phyloP scores from a whole-genome alignment of 768 basidiomycete genomes.

The Kwoniella dendrophila region DNA sequence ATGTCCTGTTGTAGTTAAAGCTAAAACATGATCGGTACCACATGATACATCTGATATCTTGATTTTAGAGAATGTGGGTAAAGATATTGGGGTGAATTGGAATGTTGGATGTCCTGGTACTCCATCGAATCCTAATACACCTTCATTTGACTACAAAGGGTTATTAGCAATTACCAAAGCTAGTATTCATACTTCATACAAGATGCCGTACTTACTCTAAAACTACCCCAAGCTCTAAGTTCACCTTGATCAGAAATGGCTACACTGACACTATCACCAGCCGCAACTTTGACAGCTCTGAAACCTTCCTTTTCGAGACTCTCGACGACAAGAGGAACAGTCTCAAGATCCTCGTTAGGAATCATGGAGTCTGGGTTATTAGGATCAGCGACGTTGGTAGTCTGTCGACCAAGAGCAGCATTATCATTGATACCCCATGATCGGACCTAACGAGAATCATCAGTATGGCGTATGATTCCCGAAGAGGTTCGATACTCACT shows the following conservation, averaged over 20 bases:
- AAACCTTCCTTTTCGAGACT: slow-evolving; percentile 75
- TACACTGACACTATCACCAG: slow-evolving; percentile 85
- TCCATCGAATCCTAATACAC: slow-evolving; percentile 54
- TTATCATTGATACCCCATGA: slow-evolving; percentile 70
- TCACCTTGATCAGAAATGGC: slow-evolving; percentile 79
- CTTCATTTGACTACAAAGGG: slow-evolving; percentile 53
- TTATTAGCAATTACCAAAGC: slow-evolving; percentile 14
- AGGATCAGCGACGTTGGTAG: slow-evolving; percentile 61
- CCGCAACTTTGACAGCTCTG: slow-evolving; percentile 76
- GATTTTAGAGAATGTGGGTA: slow-evolving; percentile 52
- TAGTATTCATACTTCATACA: neutral
- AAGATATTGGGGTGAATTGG: slow-evolving; percentile 57
- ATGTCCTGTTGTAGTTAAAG: slow-evolving; percentile 82
- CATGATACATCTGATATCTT: slow-evolving; percentile 70
- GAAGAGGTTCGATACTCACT: slow-evolving; percentile 62
- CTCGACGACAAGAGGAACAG: slow-evolving; percentile 57
- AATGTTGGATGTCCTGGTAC: slow-evolving; percentile 45
- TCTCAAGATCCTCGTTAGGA: slow-evolving; percentile 58
- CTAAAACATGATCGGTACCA: slow-evolving; percentile 86
- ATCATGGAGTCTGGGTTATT: slow-evolving; percentile 50
- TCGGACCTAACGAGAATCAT: slow-evolving; percentile 36
- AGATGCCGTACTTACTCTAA: slow-evolving; percentile 65
- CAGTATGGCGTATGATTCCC: too few relatives aligned
- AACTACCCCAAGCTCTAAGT: slow-evolving; percentile 83
- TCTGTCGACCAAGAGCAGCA: slow-evolving; percentile 80